Evolutionary conservation across 164 flowering plant genomes (phyloP).

Genomic region (Vitis amurensis): DNA sequence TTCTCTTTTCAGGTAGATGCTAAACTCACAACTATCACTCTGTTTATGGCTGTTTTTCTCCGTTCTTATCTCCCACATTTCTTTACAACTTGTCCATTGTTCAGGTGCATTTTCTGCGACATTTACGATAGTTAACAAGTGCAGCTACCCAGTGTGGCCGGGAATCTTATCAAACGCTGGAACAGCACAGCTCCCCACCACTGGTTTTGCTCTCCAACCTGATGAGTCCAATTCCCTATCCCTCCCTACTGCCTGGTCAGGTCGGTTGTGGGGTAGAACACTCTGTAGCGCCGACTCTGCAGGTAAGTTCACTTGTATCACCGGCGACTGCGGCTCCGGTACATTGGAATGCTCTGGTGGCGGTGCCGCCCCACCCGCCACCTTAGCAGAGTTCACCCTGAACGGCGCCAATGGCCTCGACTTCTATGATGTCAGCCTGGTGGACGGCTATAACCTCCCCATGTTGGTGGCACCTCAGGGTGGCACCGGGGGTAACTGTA

Average conservation of each 20-base stretch:
- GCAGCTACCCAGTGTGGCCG: constrained; percentile 56
- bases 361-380: constrained; percentile 66
- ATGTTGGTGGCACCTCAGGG: constrained; percentile 41
- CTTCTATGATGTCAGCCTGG: constrained; percentile 72
- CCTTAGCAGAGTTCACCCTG: constrained; percentile 64
- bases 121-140: constrained; percentile 46
- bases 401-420: constrained; percentile 59
- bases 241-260: constrained; percentile 54
- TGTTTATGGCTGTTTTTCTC: no score
- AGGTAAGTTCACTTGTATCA: constrained; percentile 42
- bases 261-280: constrained; percentile 65
- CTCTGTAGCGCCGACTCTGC: constrained; percentile 40
- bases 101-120: constrained; percentile 24
- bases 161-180: constrained; percentile 52
- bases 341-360: constrained; percentile 44
- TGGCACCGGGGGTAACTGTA: constrained; percentile 33
- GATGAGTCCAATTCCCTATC: constrained; percentile 35
- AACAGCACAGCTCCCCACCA: constrained; percentile 32
- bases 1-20: no score
- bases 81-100: not conserved
- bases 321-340: constrained; percentile 67
- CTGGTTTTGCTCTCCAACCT: constrained; percentile 46
- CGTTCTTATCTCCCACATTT: not conserved
- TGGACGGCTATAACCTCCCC: constrained; percentile 80
- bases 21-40: no score